phyloP scores from a whole-genome alignment of 371 early-diverging fungal species.

The Mortierella sp. region DNA sequence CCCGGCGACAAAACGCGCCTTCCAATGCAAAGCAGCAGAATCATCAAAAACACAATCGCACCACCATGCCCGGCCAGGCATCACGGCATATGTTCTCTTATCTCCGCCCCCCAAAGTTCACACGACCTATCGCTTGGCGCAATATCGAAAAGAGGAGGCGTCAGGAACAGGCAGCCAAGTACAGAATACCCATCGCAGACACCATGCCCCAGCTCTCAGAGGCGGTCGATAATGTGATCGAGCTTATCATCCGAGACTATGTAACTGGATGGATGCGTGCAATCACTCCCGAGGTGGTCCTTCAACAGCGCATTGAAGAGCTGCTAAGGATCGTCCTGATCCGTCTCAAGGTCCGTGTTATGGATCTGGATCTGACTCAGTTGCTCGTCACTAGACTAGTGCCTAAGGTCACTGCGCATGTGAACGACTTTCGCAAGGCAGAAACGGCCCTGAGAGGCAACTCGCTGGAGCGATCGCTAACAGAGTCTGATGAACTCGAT shows the following conservation, averaged over 20 bases:
- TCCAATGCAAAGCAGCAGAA: conserved; percentile 5
- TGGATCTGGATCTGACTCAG: conserved; percentile 67
- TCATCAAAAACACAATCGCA: conserved; percentile 5
- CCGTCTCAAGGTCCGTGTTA: conserved; percentile 56
- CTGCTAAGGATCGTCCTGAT: conserved; percentile 59
- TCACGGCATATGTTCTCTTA: conserved; percentile 34
- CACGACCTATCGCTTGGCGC: conserved; percentile 36
- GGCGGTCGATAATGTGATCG: conserved; percentile 58
- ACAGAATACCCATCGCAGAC: conserved; percentile 41
- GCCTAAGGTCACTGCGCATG: conserved; percentile 76
- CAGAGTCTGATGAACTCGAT: conserved; percentile 73
- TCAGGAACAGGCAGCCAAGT: conserved; percentile 48
- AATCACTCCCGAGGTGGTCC: conserved; percentile 56
- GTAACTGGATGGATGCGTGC: conserved; percentile 68
- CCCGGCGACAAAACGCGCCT: conserved; percentile 17
- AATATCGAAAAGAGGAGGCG: conserved; percentile 30
- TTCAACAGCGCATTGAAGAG: conserved; percentile 56
- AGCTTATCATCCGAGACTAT: conserved; percentile 65
- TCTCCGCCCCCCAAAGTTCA: conserved; percentile 48
- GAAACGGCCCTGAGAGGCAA: conserved; percentile 69
- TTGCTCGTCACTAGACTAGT: conserved; percentile 70
- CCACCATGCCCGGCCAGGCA: conserved; percentile 31
- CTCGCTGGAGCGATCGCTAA: conserved; percentile 62
- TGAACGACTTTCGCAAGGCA: conserved; percentile 75
- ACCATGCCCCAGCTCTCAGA: conserved; percentile 56